Evolutionary conservation across 2,329 filamentous ascomycete genomes (phyloP), one percentile per base, ranked within the genome.

Genomic region (Fusarium guadeloupense): DNA sequence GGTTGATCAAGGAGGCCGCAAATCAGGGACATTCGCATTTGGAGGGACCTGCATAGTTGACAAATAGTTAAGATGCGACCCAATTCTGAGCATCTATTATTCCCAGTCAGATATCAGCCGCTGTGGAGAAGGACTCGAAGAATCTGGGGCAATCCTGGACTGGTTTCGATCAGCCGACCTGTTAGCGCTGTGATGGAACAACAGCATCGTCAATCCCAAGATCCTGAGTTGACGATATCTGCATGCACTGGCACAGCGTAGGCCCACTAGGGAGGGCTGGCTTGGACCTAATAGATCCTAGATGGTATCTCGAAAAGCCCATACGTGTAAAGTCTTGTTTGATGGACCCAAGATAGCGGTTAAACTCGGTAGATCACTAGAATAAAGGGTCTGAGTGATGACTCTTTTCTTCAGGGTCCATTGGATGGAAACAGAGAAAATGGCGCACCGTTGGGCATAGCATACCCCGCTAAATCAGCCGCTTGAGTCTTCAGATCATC

Each of bases 51-150:
- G 45, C 48, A 54, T 63, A 42, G 33, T 52, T 46, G 46, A 44
- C 42, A 43, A 59, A 59, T 54, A 55, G 41, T 48, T 52, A 52
- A 54, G 54, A 64, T 61, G 66, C 64, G 54, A 33, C 44, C 54
- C 53, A 58, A 58, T 58, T 30, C 19, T 26, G 33, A 31, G 30
- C 51, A 45, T 42, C 45, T 9, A 44, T 38, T 28, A 53, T 54
- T 51, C 59, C 58, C 54, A 62, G 54, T 43, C 49, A 68, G 46
- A 55, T 56, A 54, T 60, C 64, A 67, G 62, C 68, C 64, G 59
- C 52, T 67, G 66, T 70, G 68, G 68, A 54, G 62, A 42, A 6
- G 28, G 4, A 17, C 33, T 54, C 23, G 9, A 20, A 61, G 59
- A 69, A 63, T 65, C 66, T 26, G 64, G 68, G 67, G 60, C 12